A percentile compares a stretch with the other conserved stretches of the same genome.
These are phyloP conservation scores for Ceratocystis papillata DNA, from an alignment of 2,329 filamentous ascomycete genomes.

Conservation along the genomic window DNA sequence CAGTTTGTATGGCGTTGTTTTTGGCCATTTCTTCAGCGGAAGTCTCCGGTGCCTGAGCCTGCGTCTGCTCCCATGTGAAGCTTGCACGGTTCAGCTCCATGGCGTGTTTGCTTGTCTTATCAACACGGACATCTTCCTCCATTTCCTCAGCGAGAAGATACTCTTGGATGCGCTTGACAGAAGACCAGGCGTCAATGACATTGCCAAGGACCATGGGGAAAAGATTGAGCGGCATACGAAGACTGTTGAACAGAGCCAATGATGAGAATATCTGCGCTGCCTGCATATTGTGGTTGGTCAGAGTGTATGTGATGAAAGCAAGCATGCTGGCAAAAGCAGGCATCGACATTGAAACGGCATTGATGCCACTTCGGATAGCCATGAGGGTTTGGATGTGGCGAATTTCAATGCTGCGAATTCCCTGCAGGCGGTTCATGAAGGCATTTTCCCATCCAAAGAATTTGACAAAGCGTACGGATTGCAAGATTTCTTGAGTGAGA, in stretches of 20 bases:
- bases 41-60: constrained; percentile 40
- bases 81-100: constrained; percentile 60
- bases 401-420: constrained; percentile 68
- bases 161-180: constrained; percentile 73
- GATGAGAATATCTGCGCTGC: constrained; percentile 85
- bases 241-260: constrained; percentile 80
- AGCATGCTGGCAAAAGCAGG: constrained; percentile 94
- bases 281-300: constrained; percentile 54
- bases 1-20: constrained; percentile 26
- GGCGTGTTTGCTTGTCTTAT: constrained; percentile 52
- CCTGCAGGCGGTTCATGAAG: constrained; percentile 65
- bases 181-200: constrained; percentile 79
- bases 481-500: constrained; percentile 82
- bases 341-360: constrained; percentile 71
- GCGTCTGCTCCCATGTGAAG: constrained; percentile 77
- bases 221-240: constrained; percentile 81
- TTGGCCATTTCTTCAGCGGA: constrained; percentile 31
- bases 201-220: constrained; percentile 81
- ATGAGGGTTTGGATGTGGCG: constrained; percentile 72
- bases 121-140: constrained; percentile 52
- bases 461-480: constrained; percentile 89
- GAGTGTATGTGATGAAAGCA: constrained; percentile 72
- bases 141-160: constrained; percentile 81
- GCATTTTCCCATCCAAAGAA: constrained; percentile 92
- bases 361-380: constrained; percentile 73